Evolutionary conservation across 805 yeast genomes (phyloP).

Genomic region (Lachancea dasiensis): DNA sequence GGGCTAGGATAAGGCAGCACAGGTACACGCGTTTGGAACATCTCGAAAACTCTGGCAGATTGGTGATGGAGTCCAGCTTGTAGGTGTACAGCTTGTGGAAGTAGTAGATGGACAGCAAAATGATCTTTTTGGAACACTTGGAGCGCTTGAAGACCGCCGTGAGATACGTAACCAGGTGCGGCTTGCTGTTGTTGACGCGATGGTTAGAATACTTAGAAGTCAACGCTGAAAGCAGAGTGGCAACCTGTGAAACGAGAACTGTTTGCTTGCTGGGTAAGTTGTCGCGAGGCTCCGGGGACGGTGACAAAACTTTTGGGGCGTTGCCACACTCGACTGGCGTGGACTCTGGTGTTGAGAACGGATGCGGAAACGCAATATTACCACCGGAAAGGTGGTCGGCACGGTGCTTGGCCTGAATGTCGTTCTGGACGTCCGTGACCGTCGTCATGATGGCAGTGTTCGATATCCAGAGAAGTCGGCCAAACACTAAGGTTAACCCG

Average conservation of each 20-base stretch:
- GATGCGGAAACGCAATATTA: conserved; percentile 1
- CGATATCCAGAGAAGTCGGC: no score
- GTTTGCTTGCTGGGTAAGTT: conserved; percentile 1
- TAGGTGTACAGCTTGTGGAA: conserved; percentile 14
- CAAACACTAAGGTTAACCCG: no score
- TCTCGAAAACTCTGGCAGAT: conserved; percentile 21
- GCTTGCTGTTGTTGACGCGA: conserved; percentile 17
- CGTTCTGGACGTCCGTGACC: neutral
- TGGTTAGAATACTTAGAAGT: conserved; percentile 15
- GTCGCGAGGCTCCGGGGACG: neutral
- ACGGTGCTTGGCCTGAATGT: neutral
- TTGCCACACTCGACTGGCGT: neutral
- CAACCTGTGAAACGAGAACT: conserved; percentile 12
- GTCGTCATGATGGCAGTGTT: conserved; percentile 1
- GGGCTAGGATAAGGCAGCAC: conserved; percentile 22
- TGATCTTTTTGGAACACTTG: conserved; percentile 17
- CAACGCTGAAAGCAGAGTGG: conserved; percentile 15
- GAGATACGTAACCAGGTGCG: conserved; percentile 12
- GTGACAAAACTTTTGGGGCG: neutral
- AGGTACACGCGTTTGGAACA: conserved; percentile 25
- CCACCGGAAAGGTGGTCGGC: no score
- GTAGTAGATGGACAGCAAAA: conserved; percentile 19
- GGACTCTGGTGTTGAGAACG: conserved; percentile 1
- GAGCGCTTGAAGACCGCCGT: conserved; percentile 24
- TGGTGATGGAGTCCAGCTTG: conserved; percentile 10